Base-by-base conservation (phyloP, 2,329 filamentous ascomycete genomes). In the Zasmidium angulare region DNA sequence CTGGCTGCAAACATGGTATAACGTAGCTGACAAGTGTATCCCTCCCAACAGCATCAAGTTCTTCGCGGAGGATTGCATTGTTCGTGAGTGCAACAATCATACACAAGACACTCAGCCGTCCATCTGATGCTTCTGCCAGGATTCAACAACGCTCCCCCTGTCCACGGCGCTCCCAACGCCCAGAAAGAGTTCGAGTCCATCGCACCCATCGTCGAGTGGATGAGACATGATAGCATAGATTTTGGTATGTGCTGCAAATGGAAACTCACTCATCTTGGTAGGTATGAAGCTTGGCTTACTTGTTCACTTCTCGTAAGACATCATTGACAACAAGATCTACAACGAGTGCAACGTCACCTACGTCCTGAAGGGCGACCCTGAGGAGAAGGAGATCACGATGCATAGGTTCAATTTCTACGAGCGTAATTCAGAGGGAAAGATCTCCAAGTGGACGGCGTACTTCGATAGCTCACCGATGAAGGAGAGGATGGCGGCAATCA, bases 281-380 rank as follows among this genome's bases (percentile, higher is more conserved):
- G 29, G 29, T 14, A 36, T n/a, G n/a, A n/a, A n/a, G n/a, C n/a
- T n/a, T 6, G 26, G 26, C 26, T 29, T 29, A 29, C 26, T 29
- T 29, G 20, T 19, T 2, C 23, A 17, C 14, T 21, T 2, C n/a
- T 24, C 48, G 19, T 24, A n/a, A 50, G 48, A 52, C 17, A 40
- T 40, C 17, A 9, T 52, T 21, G 50, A 17, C n/a, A 21, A 52
- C 29, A 29, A 26, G 12, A 52, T 52, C 50, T 52, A 52, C 50
- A 52, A 52, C 50, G 50, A 52, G 26, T 52, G 50, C 50, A 52
- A 52, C 24, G 50, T 52, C 10, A 52, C 50, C 12, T 52, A 52
- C 24, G 20, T 21, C 19, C 11, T 26, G 20, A 52, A 52, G 40
- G 50, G 50, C 12, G 50, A 52, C 29, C 50, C 50, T 9, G 50